Percentiles rank a stretch among this genome's conserved stretches.
Conservation (phyloP, 441 rosid genomes). For the Gossypium aridum region DNA sequence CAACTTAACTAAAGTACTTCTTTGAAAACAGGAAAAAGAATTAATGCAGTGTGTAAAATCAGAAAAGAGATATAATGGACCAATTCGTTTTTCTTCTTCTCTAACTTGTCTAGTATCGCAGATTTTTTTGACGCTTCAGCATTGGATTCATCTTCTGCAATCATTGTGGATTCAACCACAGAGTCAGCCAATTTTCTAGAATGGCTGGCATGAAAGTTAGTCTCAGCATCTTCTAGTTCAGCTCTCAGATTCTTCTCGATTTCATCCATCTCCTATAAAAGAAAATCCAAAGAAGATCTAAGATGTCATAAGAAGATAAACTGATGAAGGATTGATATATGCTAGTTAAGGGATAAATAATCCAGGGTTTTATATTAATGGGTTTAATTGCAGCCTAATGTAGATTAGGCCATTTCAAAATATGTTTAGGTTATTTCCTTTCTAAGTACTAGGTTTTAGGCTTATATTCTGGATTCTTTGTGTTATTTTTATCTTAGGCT, state of each 20-base stretch:
- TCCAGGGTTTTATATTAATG: neutral
- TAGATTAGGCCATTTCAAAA: neutral
- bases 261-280: slow-evolving; percentile 61
- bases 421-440: neutral
- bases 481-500: neutral
- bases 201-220: slow-evolving; percentile 27
- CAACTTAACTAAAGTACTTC: slow-evolving; percentile 8
- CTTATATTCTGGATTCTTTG: neutral
- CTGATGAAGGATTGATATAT: neutral
- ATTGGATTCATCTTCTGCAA: slow-evolving; percentile 30
- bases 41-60: neutral
- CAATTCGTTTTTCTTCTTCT: slow-evolving; percentile 64
- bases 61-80: slow-evolving; percentile 25
- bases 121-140: slow-evolving; percentile 37
- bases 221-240: slow-evolving; percentile 46
- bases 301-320: neutral
- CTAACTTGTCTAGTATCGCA: slow-evolving; percentile 45
- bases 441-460: neutral
- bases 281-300: neutral
- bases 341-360: neutral
- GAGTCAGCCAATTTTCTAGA: slow-evolving; percentile 27
- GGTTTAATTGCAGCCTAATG: neutral
- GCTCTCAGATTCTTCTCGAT: slow-evolving; percentile 36
- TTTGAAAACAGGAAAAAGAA: neutral
- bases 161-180: slow-evolving; percentile 18